Conservation (phyloP, 306 rosid species). For the Dalbergia cochinchinensis region DNA sequence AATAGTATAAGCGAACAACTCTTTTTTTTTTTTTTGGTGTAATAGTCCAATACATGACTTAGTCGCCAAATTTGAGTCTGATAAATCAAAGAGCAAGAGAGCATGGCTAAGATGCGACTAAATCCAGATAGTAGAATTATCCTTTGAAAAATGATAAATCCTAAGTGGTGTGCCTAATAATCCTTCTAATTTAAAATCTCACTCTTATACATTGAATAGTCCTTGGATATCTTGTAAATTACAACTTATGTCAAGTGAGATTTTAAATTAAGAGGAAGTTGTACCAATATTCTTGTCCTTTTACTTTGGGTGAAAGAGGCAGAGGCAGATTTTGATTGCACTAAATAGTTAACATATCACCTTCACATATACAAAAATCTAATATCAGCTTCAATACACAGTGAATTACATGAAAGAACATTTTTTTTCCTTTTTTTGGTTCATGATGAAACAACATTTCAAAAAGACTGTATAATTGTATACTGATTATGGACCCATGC, state of each 20-base stretch:
- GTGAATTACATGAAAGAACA: not conserved
- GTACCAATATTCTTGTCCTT: no score
- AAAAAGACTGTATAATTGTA: not conserved
- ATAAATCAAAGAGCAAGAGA: not conserved
- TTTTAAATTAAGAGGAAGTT: no score
- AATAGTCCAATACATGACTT: not conserved
- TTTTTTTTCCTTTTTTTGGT: no score
- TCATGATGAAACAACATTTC: no score
- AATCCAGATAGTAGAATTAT: not conserved
- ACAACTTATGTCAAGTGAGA: no score
- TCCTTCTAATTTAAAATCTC: no score
- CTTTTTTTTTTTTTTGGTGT: no score
- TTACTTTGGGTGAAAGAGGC: not conserved
- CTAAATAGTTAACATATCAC: not conserved
- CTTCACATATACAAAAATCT: not conserved
- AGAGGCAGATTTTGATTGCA: not conserved
- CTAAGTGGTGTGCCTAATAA: no score
- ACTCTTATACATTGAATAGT: no score
- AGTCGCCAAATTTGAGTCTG: slow-evolving; percentile 14
- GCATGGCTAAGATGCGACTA: not conserved
- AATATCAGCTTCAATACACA: not conserved
- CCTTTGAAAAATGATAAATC: not conserved
- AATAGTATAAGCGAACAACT: not conserved
- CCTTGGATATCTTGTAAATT: no score
- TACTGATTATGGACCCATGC: not conserved